Percentiles rank a stretch among this genome's conserved stretches.
These are phyloP conservation scores for Saksenaea vasiformis DNA, from an alignment of 371 early-diverging fungal genomes.

Conservation along the genomic window DNA sequence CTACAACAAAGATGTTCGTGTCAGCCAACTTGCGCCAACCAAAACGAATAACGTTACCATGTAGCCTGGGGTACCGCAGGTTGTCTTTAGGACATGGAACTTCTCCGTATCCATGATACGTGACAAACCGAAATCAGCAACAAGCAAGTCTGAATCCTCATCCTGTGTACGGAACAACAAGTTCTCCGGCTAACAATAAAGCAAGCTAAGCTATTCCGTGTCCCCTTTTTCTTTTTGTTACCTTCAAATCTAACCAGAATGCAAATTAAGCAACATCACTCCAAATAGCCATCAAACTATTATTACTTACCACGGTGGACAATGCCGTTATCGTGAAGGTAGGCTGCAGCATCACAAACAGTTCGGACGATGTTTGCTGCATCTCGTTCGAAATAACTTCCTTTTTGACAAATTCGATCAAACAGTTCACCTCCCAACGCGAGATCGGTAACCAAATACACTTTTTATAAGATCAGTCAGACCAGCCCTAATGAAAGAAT, in stretches of 20 bases:
- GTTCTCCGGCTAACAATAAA: slow-evolving; percentile 76
- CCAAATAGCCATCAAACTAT: background rate
- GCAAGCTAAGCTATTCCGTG: background rate
- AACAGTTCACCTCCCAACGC: slow-evolving; percentile 94
- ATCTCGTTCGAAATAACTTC: slow-evolving; percentile 81
- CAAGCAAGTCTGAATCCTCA: slow-evolving; percentile 70
- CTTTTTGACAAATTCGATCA: slow-evolving; percentile 82
- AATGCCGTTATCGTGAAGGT: slow-evolving; percentile 83
- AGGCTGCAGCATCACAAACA: slow-evolving; percentile 76
- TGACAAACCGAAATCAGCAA: slow-evolving; percentile 90
- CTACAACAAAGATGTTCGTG: slow-evolving; percentile 10
- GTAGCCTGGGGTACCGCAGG: slow-evolving; percentile 88
- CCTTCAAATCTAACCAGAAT: background rate
- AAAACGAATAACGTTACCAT: slow-evolving; percentile 44
- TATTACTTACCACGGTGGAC: slow-evolving; percentile 81
- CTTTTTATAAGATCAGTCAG: slow-evolving; percentile 24
- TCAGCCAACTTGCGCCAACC: background rate
- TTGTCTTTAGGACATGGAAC: slow-evolving; percentile 75
- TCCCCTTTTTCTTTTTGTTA: background rate
- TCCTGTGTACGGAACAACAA: slow-evolving; percentile 79
- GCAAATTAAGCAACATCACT: background rate
- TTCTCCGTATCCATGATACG: slow-evolving; percentile 81
- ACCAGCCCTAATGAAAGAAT: background rate
- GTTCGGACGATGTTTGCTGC: slow-evolving; percentile 80
- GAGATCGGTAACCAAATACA: slow-evolving; percentile 90